Base-by-base conservation (phyloP, 345 rosid species). In the Firmiana major region DNA sequence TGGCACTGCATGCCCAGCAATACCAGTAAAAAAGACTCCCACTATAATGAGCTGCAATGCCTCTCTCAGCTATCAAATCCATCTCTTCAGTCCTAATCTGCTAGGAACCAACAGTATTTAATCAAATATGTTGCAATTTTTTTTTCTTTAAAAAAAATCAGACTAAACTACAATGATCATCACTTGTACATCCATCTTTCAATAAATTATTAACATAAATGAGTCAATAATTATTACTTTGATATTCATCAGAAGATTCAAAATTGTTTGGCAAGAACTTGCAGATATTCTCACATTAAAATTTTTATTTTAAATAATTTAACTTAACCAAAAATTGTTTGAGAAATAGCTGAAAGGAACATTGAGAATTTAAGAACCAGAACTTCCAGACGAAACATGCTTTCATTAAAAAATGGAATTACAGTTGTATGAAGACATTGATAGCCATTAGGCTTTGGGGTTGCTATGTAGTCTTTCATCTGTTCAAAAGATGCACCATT, bases 31-130 rank as follows among this genome's bases (percentile, higher is more conserved):
- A 86, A 62, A 81, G 88, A 82, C 86, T 93, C 78, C 99, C 99
- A 82, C 97, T 96, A 67, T 96, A 96, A 82, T 96, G 97, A 83
- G 97, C 90, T 79, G 99, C 99, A 63, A 96, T 93, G 77, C 99
- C 99, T 83, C 99, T 92, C 81, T 92, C 92, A 77, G 99, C 97
- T 77, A 96, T 96, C 80, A 93, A 88, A 85, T 96, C 87, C 99
- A 96, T 93, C 89, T 92, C 98, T 85, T 93, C 99, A 57, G 98
- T 93, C 87, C 99, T 88, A 70, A 96, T 91, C 99, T 96, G 95
- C 80, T 53, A 71, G 78, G 54, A 75, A 71, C 34, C 57, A 17
- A 57, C 57, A 28, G 28, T 38, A 36, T 21, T 28, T 48, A 64
- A 51, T 7, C 46, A 64, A 63, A 71, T 26, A 65, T 46, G 45